phyloP scores from a whole-genome alignment of 1,284 basidiomycete species.

The Pyrrhoderma lamaoense region DNA sequence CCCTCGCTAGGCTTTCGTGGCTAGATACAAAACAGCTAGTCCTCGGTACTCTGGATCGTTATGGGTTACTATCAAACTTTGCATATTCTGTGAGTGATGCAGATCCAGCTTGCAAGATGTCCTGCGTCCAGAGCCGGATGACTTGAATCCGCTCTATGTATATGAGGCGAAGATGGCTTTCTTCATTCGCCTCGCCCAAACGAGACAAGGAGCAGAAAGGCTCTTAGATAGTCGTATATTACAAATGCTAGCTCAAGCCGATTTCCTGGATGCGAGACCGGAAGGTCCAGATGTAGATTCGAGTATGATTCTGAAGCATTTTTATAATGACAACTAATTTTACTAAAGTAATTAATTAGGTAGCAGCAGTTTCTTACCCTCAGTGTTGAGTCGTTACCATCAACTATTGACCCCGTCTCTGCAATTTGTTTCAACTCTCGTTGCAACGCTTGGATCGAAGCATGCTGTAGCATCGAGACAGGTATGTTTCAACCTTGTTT shows the following conservation, averaged over 20 bases:
- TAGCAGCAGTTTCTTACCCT: constrained; percentile 79
- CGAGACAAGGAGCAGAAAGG: constrained; percentile 76
- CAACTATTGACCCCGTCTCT: constrained; percentile 82
- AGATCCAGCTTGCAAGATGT: constrained; percentile 76
- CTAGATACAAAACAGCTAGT: constrained; percentile 55
- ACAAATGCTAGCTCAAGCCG: constrained; percentile 75
- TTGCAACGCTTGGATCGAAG: constrained; percentile 60
- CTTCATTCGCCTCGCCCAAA: constrained; percentile 79
- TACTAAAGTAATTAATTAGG: constrained; percentile 38
- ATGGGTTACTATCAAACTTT: constrained; percentile 81
- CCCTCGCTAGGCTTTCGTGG: constrained; percentile 61
- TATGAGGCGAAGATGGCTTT: constrained; percentile 93
- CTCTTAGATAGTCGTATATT: constrained; percentile 78
- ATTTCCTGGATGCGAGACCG: constrained; percentile 79
- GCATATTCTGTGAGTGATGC: constrained; percentile 79
- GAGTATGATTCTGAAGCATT: constrained; percentile 40
- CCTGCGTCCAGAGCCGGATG: constrained; percentile 85
- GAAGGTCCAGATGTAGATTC: constrained; percentile 78
- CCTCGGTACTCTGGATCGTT: constrained; percentile 56
- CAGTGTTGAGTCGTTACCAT: constrained; percentile 82
- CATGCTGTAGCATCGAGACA: constrained; percentile 62
- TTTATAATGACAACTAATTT: not conserved
- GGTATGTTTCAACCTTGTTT: constrained; percentile 32
- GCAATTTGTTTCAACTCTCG: constrained; percentile 67
- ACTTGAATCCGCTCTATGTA: constrained; percentile 88